A percentile compares a stretch with the other conserved stretches of the same genome.
phyloP scores from a whole-genome alignment of 2,329 filamentous ascomycete species.

The Calonectria ilicicola region DNA sequence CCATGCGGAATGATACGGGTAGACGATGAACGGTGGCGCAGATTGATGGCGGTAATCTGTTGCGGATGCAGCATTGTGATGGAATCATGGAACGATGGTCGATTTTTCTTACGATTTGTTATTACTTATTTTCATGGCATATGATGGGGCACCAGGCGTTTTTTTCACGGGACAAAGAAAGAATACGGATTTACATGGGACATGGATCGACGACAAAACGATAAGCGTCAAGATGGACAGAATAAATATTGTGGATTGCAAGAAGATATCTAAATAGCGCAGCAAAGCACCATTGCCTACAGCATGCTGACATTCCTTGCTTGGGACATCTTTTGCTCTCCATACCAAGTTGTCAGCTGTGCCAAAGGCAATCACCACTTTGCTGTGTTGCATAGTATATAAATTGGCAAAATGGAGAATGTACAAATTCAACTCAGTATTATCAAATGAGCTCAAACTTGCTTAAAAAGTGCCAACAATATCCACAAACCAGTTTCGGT shows the following conservation, averaged over 20 bases:
- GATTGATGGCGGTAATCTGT: constrained; percentile 9
- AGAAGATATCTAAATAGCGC: background rate
- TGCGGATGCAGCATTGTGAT: constrained; percentile 1
- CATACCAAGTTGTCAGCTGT: background rate
- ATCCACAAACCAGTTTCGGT: too few species aligned
- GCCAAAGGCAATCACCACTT: background rate
- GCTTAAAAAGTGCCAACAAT: too few species aligned
- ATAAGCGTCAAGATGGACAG: constrained; percentile 6
- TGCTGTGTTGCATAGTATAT: background rate
- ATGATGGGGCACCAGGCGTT: constrained; percentile 6
- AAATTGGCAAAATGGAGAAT: background rate
- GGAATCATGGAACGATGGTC: background rate
- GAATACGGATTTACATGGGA: background rate
- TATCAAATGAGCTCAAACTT: too few species aligned
- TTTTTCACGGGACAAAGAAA: background rate
- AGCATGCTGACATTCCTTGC: background rate
- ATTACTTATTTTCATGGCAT: background rate
- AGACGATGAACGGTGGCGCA: background rate
- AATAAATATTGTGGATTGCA: background rate
- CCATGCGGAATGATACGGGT: background rate
- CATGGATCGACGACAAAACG: constrained; percentile 11
- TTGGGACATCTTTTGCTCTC: too few species aligned
- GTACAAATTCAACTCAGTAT: background rate
- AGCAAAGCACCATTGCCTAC: background rate
- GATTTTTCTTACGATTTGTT: background rate